Evolutionary conservation across 2,329 filamentous ascomycete species (phyloP), one percentile per base, ranked within the genome.

Genomic region (Colletotrichum sp.): DNA sequence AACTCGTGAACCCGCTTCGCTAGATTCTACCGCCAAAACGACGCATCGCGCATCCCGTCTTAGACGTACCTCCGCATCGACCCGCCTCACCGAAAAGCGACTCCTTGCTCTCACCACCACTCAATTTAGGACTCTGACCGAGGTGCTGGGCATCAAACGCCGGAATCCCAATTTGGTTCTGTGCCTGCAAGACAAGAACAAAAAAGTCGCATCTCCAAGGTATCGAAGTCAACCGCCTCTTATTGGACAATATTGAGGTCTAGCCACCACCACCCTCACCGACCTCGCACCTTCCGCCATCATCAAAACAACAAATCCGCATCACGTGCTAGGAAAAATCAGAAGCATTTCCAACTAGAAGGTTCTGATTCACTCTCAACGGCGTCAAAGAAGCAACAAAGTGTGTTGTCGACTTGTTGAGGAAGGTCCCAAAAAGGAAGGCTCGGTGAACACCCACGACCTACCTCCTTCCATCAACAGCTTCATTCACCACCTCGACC

Each of bases 401-500:
- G 57, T 34, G 31, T 16, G 21, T 29, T 57, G 12, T 33, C 16
- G 4, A 18, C 43, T 27, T 31, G n/a, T 8, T 66, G 62, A 63
- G 51, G 54, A 62, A 36, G 24, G 27, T 24, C 38, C 47, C 6
- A 33, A 71, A 57, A 16, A 24, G 47, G 51, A 71, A 62, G 62
- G 29, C 43, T 62, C 57, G 21, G 62, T 73, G 27, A 66, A 55
- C 33, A 9, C 63, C 27, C 18, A 31, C 15, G 15, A 63, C 62
- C 62, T 71, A 43, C 71, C 64, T 71, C 59, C 61, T 70, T 70
- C 68, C 34, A 66, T 63, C 43, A 66, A 58, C 43, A 71, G 18
- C 55, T 29, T 71, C 70, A 72, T 29, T 71, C 70, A 72, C 69
- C 65, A 43, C 64, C 15, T 21, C 47, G 3, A 21, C 38, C 51